phyloP scores from a whole-genome alignment of 2,329 filamentous ascomycete species.

The Neofusicoccum ribis region DNA sequence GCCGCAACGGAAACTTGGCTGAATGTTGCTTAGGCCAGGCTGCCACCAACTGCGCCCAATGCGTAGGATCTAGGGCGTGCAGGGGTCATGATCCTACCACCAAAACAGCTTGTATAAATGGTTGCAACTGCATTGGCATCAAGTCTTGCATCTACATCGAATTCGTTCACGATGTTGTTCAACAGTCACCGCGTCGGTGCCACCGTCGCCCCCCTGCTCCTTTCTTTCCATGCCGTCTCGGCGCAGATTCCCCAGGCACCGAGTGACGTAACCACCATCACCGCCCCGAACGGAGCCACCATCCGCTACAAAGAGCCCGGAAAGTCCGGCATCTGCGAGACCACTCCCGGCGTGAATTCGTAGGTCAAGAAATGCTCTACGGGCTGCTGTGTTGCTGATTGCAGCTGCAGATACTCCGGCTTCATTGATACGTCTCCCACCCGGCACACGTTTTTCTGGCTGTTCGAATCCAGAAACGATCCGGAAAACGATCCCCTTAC shows the following conservation, averaged over 20 bases:
- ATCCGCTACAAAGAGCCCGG: conserved; percentile 50
- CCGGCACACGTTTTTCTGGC: conserved; percentile 61
- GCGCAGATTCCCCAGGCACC: conserved; percentile 33
- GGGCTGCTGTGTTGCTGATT: neutral
- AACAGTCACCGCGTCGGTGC: neutral
- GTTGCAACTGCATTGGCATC: no score
- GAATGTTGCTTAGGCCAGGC: no score
- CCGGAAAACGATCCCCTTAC: conserved; percentile 57
- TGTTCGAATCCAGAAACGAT: conserved; percentile 61
- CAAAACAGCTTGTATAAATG: no score
- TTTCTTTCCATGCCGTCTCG: neutral
- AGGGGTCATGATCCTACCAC: no score
- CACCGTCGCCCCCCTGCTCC: neutral
- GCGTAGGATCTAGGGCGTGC: no score
- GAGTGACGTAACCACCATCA: conserved; percentile 41
- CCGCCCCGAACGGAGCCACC: conserved; percentile 39
- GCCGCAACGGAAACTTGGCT: no score
- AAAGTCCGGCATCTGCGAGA: conserved; percentile 46
- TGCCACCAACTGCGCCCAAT: no score
- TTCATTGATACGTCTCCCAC: conserved; percentile 9
- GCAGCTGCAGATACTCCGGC: neutral
- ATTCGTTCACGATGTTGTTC: no score
- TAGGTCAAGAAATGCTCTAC: conserved; percentile 22
- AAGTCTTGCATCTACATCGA: no score
- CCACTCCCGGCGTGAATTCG: conserved; percentile 35